phyloP scores from a whole-genome alignment of 73 alveolate genomes.

The Paramecium tetraurelia region DNA sequence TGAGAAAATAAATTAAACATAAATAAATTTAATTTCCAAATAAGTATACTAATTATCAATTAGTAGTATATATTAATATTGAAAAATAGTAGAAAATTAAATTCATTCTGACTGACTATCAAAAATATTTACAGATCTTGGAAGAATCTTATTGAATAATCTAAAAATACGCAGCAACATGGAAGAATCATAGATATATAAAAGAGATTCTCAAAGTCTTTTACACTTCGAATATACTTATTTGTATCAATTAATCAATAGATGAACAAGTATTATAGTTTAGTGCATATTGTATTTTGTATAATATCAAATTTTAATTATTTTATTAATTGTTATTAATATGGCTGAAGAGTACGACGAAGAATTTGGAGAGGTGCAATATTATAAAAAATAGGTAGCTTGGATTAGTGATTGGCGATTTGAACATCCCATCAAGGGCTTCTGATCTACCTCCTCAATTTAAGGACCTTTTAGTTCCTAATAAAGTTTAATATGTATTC shows the following conservation, averaged over 20 bases:
- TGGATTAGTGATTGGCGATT: conserved; percentile 86
- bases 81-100: neutral
- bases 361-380: conserved; percentile 1
- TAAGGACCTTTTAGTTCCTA: conserved; percentile 79
- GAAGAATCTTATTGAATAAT: neutral
- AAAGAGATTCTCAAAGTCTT: neutral
- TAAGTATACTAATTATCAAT: neutral
- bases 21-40: neutral
- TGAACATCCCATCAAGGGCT: conserved; percentile 90
- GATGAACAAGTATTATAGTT: neutral
- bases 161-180: neutral
- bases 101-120: neutral
- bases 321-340: neutral
- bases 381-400: conserved; percentile 55
- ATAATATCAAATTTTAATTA: neutral
- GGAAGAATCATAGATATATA: too few relatives aligned
- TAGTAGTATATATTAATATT: neutral
- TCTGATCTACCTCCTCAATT: conserved; percentile 85
- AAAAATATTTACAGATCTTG: too few relatives aligned
- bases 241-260: too few relatives aligned
- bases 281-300: neutral
- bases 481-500: conserved; percentile 86
- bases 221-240: too few relatives aligned
- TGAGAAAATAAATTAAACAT: neutral
- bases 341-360: conserved; percentile 31